phyloP scores from a whole-genome alignment of 2,329 filamentous ascomycete species.

The Scolecobasidium constrictum region DNA sequence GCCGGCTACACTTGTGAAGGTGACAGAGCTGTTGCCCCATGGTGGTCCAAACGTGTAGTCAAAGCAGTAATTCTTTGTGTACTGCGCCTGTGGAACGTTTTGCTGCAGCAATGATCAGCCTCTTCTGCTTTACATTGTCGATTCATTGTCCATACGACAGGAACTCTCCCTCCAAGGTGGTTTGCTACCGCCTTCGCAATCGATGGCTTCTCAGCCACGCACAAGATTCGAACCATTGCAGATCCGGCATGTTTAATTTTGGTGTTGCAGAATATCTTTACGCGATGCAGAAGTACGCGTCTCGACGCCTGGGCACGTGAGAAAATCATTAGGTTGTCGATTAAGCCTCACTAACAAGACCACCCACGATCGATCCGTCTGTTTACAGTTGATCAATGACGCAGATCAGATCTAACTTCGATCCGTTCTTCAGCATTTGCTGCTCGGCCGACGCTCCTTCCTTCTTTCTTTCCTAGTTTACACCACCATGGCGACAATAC shows the following conservation, averaged over 20 bases:
- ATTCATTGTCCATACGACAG: slow-evolving; percentile 40
- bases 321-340: too few species aligned
- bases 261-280: not conserved
- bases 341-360: too few species aligned
- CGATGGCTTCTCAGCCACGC: slow-evolving; percentile 81
- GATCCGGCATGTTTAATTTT: not conserved
- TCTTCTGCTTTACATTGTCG: not conserved
- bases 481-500: slow-evolving; percentile 19
- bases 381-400: too few species aligned
- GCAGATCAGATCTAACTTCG: not conserved
- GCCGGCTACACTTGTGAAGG: slow-evolving; percentile 87
- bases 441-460: not conserved
- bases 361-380: too few species aligned
- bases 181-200: slow-evolving; percentile 90
- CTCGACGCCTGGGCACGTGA: too few species aligned
- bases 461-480: not conserved
- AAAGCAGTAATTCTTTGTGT: slow-evolving; percentile 91
- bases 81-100: slow-evolving; percentile 56
- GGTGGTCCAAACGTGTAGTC: slow-evolving; percentile 71
- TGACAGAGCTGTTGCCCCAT: slow-evolving; percentile 76
- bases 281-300: too few species aligned
- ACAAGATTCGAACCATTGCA: slow-evolving; percentile 42
- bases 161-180: slow-evolving; percentile 68
- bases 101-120: slow-evolving; percentile 36
- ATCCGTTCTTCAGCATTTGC: not conserved